Conservation (phyloP, 257 asterid genomes). For the Echium plantagineum region DNA sequence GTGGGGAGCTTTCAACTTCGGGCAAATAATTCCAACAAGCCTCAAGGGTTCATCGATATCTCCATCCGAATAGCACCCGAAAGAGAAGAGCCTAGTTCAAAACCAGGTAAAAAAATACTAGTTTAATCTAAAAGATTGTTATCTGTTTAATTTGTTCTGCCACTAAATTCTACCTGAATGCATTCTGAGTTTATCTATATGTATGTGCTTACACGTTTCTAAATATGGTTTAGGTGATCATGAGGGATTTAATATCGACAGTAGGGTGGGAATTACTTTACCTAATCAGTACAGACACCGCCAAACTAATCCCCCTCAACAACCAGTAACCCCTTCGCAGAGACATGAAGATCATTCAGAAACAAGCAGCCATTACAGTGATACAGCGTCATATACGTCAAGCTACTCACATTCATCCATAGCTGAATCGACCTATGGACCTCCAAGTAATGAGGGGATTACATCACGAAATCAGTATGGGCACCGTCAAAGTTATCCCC, state of each 20-base stretch:
- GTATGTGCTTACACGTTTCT: neutral
- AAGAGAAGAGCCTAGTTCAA: constrained; percentile 39
- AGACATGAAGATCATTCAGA: constrained; percentile 24
- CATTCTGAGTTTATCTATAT: neutral
- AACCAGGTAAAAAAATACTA: constrained; percentile 24
- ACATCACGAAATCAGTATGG: constrained; percentile 23
- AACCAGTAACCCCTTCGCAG: constrained; percentile 5
- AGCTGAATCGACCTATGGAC: constrained; percentile 18
- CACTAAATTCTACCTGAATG: too few species aligned
- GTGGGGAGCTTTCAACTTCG: constrained; percentile 82
- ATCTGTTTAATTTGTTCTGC: neutral
- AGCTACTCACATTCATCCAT: constrained; percentile 24
- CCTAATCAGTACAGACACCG: constrained; percentile 19
- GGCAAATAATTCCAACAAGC: constrained; percentile 46
- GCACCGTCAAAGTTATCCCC: constrained; percentile 18
- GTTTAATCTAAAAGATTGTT: too few species aligned
- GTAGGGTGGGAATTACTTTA: constrained; percentile 25
- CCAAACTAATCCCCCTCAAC: constrained; percentile 20
- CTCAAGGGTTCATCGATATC: constrained; percentile 62
- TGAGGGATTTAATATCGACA: constrained; percentile 33
- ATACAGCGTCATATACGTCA: constrained; percentile 28
- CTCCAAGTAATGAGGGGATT: constrained; percentile 19
- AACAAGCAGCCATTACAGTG: constrained; percentile 16
- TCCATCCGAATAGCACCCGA: constrained; percentile 54
- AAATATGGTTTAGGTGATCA: constrained; percentile 16